Percentiles rank a stretch among this genome's conserved stretches.
These are phyloP conservation scores for Penicillium lagena DNA, from an alignment of 495 filamentous ascomycete species.

Conservation along the genomic window DNA sequence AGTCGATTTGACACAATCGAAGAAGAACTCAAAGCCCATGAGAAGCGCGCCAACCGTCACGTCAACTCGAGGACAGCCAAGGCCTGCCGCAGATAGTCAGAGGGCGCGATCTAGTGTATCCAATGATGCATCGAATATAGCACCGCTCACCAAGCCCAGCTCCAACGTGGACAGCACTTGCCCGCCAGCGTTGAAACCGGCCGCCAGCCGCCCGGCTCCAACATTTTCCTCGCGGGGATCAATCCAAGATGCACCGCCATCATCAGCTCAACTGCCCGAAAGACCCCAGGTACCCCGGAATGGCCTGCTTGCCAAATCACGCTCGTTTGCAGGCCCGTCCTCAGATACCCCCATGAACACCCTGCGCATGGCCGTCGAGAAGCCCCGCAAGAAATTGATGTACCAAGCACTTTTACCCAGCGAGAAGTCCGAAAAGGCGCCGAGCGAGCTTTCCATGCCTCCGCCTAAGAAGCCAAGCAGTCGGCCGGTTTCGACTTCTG, in stretches of 20 bases:
- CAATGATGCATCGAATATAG: not conserved
- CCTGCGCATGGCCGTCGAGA: constrained; percentile 28
- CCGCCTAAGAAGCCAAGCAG: constrained; percentile 5
- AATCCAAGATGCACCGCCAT: not conserved
- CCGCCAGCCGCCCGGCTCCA: not conserved
- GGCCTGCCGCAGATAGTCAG: too few relatives aligned
- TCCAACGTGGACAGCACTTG: not conserved
- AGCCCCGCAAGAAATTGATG: constrained; percentile 43
- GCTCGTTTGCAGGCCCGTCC: not conserved
- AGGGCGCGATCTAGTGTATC: not conserved
- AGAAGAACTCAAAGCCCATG: not conserved
- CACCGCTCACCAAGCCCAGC: not conserved
- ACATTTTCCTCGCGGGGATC: not conserved
- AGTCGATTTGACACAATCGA: constrained; percentile 17
- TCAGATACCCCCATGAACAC: constrained; percentile 10
- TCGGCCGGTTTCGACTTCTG: not conserved
- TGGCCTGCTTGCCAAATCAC: constrained; percentile 1
- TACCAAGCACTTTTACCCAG: constrained; percentile 36
- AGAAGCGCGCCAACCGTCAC: not conserved
- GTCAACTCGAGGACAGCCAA: not conserved
- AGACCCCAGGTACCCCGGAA: not conserved
- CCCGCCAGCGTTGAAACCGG: not conserved
- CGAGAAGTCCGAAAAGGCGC: constrained; percentile 8
- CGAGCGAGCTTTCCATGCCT: constrained; percentile 1
- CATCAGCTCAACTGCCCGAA: not conserved